A percentile compares a stretch with the other conserved stretches of the same genome.
Conservation (phyloP, 1,284 basidiomycete genomes). For the Naganishia albida region DNA sequence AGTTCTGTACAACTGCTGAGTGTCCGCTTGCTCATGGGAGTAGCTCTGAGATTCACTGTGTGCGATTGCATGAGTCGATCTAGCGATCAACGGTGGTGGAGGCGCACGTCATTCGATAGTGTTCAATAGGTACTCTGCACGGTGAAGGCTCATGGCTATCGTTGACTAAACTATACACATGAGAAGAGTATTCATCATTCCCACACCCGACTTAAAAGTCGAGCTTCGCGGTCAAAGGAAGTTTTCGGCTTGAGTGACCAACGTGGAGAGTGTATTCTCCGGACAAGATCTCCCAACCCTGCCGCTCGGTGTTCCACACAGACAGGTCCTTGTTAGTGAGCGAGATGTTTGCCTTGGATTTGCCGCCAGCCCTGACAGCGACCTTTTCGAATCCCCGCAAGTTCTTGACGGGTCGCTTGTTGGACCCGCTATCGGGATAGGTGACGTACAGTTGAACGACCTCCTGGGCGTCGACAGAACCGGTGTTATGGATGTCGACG, state of each 20-base stretch:
- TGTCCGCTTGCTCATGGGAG: no score
- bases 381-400: slow-evolving; percentile 49
- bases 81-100: no score
- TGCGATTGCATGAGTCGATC: no score
- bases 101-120: no score
- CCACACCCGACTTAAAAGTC: no score
- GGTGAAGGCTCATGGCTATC: no score
- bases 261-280: slow-evolving; percentile 11
- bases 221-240: slow-evolving; percentile 1
- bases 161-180: no score
- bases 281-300: slow-evolving; percentile 57
- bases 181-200: no score
- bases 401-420: slow-evolving; percentile 36
- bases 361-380: slow-evolving; percentile 42
- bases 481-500: slow-evolving; percentile 64
- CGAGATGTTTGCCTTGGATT: slow-evolving; percentile 39
- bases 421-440: slow-evolving; percentile 23
- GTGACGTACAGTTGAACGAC: slow-evolving; percentile 66
- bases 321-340: slow-evolving; percentile 40
- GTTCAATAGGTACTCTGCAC: no score
- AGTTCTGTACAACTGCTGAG: no score
- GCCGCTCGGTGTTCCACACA: slow-evolving; percentile 37
- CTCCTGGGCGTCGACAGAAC: slow-evolving; percentile 62
- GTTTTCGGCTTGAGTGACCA: slow-evolving; percentile 12
- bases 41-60: no score